Evolutionary conservation across 768 basidiomycete genomes (phyloP).

Genomic region (Hygrocybe punicea): DNA sequence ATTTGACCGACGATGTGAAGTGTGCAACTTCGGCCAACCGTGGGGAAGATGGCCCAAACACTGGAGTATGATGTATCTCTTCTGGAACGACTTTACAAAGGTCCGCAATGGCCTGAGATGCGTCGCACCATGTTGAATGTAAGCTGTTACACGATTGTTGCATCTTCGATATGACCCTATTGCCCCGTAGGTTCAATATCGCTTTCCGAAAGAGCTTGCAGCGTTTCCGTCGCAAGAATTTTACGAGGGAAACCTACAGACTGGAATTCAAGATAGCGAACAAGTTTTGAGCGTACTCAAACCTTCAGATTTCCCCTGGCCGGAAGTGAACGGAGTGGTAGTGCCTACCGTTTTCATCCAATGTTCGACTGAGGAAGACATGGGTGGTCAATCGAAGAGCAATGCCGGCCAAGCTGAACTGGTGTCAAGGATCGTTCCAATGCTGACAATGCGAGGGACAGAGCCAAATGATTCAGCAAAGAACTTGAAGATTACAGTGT

Average conservation of each 20-base stretch:
- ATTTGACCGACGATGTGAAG: slow-evolving; percentile 31
- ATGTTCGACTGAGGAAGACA: slow-evolving; percentile 56
- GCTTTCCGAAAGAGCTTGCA: slow-evolving; percentile 57
- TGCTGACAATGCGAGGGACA: slow-evolving; percentile 2
- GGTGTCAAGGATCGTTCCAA: slow-evolving; percentile 21
- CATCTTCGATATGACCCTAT: neutral
- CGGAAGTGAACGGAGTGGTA: slow-evolving; percentile 31
- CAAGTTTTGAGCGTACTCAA: slow-evolving; percentile 37
- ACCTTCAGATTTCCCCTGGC: slow-evolving; percentile 57
- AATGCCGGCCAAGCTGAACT: slow-evolving; percentile 58
- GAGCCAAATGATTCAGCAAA: slow-evolving; percentile 11
- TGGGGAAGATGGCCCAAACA: slow-evolving; percentile 54
- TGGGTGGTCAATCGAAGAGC: slow-evolving; percentile 56
- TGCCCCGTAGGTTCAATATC: slow-evolving; percentile 51
- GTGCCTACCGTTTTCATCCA: slow-evolving; percentile 58
- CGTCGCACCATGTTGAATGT: slow-evolving; percentile 62
- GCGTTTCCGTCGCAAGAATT: slow-evolving; percentile 62
- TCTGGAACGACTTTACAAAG: slow-evolving; percentile 56
- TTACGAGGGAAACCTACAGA: slow-evolving; percentile 52
- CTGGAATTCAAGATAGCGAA: slow-evolving; percentile 41
- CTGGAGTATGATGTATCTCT: slow-evolving; percentile 60
- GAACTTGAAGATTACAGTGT: slow-evolving; percentile 42
- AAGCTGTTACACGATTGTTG: slow-evolving; percentile 7
- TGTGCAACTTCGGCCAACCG: slow-evolving; percentile 65
- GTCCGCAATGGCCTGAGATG: slow-evolving; percentile 34